Conservation (phyloP, 768 basidiomycete species). For the Lepiota venenata region DNA sequence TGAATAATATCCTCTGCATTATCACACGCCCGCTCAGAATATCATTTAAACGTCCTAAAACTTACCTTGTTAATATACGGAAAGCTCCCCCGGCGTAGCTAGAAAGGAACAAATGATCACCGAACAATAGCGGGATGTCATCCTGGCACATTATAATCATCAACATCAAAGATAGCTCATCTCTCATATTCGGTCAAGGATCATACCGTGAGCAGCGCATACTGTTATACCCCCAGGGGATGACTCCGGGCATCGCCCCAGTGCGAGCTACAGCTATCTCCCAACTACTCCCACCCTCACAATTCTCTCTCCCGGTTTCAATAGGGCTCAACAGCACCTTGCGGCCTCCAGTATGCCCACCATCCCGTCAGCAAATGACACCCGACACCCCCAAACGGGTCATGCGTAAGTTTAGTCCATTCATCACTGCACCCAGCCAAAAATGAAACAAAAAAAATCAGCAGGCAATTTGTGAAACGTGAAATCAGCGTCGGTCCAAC, state of each 20-base stretch:
- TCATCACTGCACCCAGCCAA: not conserved
- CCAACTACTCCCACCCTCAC: not conserved
- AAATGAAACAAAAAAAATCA: not conserved
- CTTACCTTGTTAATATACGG: no score
- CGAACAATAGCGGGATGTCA: no score
- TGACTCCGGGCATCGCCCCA: no score
- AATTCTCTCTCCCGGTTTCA: not conserved
- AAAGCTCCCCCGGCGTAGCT: no score
- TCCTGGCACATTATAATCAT: not conserved
- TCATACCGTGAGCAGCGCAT: not conserved
- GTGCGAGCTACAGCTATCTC: not conserved
- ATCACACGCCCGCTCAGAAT: no score
- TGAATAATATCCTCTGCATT: no score
- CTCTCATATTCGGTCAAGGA: not conserved
- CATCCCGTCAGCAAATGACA: not conserved
- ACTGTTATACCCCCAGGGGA: not conserved
- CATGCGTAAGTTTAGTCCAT: not conserved
- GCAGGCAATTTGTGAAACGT: not conserved
- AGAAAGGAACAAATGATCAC: no score
- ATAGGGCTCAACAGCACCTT: not conserved
- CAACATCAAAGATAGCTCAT: not conserved
- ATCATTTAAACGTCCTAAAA: no score
- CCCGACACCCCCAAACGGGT: not conserved
- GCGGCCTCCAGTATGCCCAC: not conserved
- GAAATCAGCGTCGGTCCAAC: not conserved